Percentiles rank a stretch among this genome's conserved stretches.
Evolutionary conservation across 2,329 filamentous ascomycete species (phyloP).

Genomic region (Hymenoscyphus fructigenus): DNA sequence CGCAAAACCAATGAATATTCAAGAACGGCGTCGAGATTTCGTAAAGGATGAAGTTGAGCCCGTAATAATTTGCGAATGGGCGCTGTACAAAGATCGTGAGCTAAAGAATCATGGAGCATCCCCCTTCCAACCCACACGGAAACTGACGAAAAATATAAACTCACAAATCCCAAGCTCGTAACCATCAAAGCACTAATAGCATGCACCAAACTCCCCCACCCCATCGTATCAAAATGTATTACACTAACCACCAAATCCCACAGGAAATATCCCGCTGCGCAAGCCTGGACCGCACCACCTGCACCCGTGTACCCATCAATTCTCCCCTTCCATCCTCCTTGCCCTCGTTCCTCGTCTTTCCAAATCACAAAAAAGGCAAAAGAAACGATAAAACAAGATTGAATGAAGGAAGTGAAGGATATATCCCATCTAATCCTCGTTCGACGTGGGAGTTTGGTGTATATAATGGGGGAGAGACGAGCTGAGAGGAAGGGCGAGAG

Average conservation of each 20-base stretch:
- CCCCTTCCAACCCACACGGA: not conserved
- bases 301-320: conserved; percentile 59
- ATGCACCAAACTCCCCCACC: conserved; percentile 59
- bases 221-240: conserved; percentile 64
- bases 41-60: conserved; percentile 75
- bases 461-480: not conserved
- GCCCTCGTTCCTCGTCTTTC: not conserved
- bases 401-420: not conserved
- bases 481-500: not conserved
- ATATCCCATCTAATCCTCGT: not conserved
- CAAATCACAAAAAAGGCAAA: not conserved
- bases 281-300: conserved; percentile 66
- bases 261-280: conserved; percentile 76
- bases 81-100: no score
- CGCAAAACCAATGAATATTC: conserved; percentile 59
- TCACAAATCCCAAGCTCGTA: conserved; percentile 75
- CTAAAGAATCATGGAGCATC: no score
- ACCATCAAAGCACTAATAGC: conserved; percentile 69
- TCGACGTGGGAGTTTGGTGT: not conserved
- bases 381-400: not conserved
- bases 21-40: conserved; percentile 79
- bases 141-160: conserved; percentile 36
- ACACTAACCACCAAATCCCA: conserved; percentile 73
- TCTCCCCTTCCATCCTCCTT: not conserved
- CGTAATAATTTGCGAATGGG: conserved; percentile 80